Evolutionary conservation across 1,284 basidiomycete species (phyloP), one percentile per base, ranked within the genome.

Genomic region (Volvariella volvacea): DNA sequence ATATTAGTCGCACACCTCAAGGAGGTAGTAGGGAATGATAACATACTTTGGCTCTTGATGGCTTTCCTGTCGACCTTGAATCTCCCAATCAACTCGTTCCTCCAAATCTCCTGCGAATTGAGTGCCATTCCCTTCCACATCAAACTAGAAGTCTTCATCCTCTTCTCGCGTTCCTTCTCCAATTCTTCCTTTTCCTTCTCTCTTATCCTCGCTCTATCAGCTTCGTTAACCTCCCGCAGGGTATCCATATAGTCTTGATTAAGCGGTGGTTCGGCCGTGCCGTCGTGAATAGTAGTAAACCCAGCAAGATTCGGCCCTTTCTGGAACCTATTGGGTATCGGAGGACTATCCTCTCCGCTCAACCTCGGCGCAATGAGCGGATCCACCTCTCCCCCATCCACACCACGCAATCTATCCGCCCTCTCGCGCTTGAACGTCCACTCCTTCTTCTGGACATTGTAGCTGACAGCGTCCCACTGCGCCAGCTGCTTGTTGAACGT

Each of bases 381-480:
- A 42, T 25, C 21, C 15, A 32, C 22, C 34, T 34, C 30, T 32
- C 43, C 36, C 22, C 41, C 39, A 10, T 50, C 50, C 3, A 48
- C 47, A 17, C 58, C 62, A 7, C 57, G 50, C 4, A 52, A 32
- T 4, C 60, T 60, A 44, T 78, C 76, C 12, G 65, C 71, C 39
- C 61, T 72, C 57, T 83, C 81, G 49, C 68, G 71, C 46, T 61
- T 66, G 58, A 86, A 85, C n/a, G 68, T 74, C 85, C 84, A 88
- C 44, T 73, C 70, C 31, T 63, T 61, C 38, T 68, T 63, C 42
- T 72, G 60, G 28, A 61, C 54, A 19, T 65, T 65, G 47, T 77
- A 79, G 12, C 55, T 61, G 19, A 62, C 63, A 10, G 65, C 68
- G 48, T 78, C 78, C 62, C 73, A 64, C 41, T 62, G 64, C 28